These are phyloP conservation scores for Coniochaeta ligniaria DNA, from an alignment of 2,329 filamentous ascomycete species.

Conservation along the genomic window DNA sequence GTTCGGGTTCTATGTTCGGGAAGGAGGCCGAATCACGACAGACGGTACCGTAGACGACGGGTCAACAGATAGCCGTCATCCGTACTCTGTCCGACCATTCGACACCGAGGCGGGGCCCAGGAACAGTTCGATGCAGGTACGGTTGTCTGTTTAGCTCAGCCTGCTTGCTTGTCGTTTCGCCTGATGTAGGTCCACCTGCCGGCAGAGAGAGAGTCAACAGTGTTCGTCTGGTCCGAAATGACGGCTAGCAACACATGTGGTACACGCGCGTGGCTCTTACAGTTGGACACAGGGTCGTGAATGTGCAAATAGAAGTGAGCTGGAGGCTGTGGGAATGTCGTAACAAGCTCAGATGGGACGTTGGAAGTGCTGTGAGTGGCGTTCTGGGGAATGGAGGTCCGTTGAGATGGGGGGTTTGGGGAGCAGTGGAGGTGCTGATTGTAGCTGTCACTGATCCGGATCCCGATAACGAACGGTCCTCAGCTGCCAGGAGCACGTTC, in stretches of 20 bases:
- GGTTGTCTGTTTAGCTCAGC: neutral
- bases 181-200: neutral
- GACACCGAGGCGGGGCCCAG: neutral
- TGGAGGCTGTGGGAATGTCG: neutral
- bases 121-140: neutral
- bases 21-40: neutral
- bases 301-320: neutral
- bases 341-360: neutral
- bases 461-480: neutral
- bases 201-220: neutral
- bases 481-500: conserved; percentile 1
- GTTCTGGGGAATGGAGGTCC: neutral
- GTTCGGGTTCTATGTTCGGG: neutral
- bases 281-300: neutral
- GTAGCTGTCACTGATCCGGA: neutral
- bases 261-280: neutral
- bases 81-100: neutral
- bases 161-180: neutral
- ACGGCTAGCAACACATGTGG: neutral
- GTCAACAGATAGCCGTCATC: conserved; percentile 2
- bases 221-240: neutral
- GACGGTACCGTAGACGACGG: neutral
- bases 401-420: neutral
- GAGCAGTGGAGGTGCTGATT: neutral
- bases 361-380: neutral